Percentiles rank a stretch among this genome's conserved stretches.
Conservation (phyloP, 371 early-diverging fungal genomes). For the Modicella reniformis region DNA sequence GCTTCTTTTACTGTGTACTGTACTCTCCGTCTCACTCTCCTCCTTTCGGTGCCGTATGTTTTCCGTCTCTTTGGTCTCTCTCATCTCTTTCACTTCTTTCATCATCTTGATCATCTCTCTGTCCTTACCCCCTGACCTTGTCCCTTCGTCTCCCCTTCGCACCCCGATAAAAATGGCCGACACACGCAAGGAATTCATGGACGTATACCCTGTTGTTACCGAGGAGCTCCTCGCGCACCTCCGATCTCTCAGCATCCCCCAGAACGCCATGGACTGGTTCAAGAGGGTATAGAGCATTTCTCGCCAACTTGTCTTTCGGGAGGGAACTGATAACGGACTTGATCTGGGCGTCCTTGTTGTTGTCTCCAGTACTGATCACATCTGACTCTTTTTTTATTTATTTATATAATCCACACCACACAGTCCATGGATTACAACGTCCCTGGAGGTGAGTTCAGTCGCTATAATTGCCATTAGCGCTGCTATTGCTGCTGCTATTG, state of each 20-base stretch:
- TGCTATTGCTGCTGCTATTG: no score
- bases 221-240: slow-evolving; percentile 74
- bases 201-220: slow-evolving; percentile 65
- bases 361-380: no score
- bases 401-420: neutral
- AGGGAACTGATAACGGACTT: no score
- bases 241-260: slow-evolving; percentile 74
- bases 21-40: no score
- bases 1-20: no score
- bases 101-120: slow-evolving; percentile 7
- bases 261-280: slow-evolving; percentile 80
- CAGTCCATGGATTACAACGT: slow-evolving; percentile 83
- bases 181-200: slow-evolving; percentile 66
- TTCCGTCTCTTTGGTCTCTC: slow-evolving; percentile 5
- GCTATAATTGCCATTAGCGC: no score
- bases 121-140: neutral
- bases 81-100: neutral
- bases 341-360: no score
- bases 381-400: no score
- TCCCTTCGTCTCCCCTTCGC: neutral
- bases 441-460: slow-evolving; percentile 71
- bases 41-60: neutral
- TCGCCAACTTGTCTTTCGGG: no score
- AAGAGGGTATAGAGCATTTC: slow-evolving; percentile 55
- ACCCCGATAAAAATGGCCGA: slow-evolving; percentile 58